Base-by-base conservation (phyloP, 139 green algal genomes). In the Chlorella vulgaris region DNA sequence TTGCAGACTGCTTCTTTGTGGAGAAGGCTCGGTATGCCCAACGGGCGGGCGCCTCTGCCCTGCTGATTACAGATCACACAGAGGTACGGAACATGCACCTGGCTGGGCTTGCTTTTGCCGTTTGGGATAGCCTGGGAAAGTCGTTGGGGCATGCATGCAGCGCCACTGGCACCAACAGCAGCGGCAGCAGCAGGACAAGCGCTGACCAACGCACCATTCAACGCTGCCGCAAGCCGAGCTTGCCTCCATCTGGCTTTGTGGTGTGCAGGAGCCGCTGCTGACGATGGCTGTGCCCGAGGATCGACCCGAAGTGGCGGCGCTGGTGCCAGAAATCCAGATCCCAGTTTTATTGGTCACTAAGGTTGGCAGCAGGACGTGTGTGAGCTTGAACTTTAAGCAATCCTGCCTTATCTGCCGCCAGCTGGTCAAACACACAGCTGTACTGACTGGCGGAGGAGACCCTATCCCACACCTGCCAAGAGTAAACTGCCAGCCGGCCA, bases 271-370 rank as follows among this genome's bases (percentile, higher is more conserved):
- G 70, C 29, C 29, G 1, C 47, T 78, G 53, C 62, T 95, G 35
- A 96, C 92, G 1, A 96, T 96, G 92, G 87, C 92, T n/a, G 42
- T 83, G 8, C 87, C 89, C 7, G 87, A 90, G 24, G 90, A 93
- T 68, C 69, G 50, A 7, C 85, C 81, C 19, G 81, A 90, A n/a
- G 74, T 88, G 42, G 83, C 81, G 4, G 81, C 84, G 28, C 76
- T 92, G 22, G 73, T 81, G 53, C 39, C 75, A 36, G 83, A 93
- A n/a, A 92, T 96, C 70, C 85, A 76, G 73, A 93, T 96, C 10
- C 92, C 92, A 1, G 90, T 88, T 26, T 92, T 81, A 8, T 81
- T 96, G 31, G 62, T 96, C 24, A 79, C 42, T 4, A 89, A 91
- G 67, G 82, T 74, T 15, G 47, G 47, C 47, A 15, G 47, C 13